Percentiles rank a stretch among this genome's conserved stretches.
phyloP scores from a whole-genome alignment of 2,329 filamentous ascomycete species.

The Cercospora zeina region DNA sequence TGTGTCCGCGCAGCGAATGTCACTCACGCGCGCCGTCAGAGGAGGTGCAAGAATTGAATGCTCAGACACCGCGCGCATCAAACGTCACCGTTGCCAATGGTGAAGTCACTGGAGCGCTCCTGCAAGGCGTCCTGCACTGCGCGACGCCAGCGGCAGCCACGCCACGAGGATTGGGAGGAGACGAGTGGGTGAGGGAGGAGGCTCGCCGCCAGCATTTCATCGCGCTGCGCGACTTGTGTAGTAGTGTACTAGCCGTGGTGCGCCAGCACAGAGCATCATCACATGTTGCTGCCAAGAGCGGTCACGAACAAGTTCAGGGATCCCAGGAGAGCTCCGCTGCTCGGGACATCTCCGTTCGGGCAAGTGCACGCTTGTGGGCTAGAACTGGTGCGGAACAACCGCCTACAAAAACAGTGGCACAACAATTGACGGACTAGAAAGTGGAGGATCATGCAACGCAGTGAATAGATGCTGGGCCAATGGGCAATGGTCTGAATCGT shows the following conservation, averaged over 20 bases:
- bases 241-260: constrained; percentile 4
- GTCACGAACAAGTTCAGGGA: constrained; percentile 5
- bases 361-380: background rate
- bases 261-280: constrained; percentile 1
- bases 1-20: background rate
- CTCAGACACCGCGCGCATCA: constrained; percentile 1
- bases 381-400: background rate
- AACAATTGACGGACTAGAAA: background rate
- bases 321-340: background rate
- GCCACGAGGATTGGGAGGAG: background rate
- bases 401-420: background rate
- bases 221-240: background rate
- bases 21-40: constrained; percentile 5
- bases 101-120: constrained; percentile 6
- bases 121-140: constrained; percentile 2
- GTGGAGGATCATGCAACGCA: constrained; percentile 6
- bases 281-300: background rate
- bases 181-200: background rate
- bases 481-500: constrained; percentile 2
- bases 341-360: background rate
- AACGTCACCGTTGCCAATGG: constrained; percentile 2
- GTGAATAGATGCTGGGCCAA: constrained; percentile 10
- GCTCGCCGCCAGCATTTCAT: background rate
- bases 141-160: constrained; percentile 2
- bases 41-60: background rate